A percentile compares a stretch with the other conserved stretches of the same genome.
Evolutionary conservation across 371 early-diverging fungal species (phyloP).

Genomic region (Funneliformis caledonium): DNA sequence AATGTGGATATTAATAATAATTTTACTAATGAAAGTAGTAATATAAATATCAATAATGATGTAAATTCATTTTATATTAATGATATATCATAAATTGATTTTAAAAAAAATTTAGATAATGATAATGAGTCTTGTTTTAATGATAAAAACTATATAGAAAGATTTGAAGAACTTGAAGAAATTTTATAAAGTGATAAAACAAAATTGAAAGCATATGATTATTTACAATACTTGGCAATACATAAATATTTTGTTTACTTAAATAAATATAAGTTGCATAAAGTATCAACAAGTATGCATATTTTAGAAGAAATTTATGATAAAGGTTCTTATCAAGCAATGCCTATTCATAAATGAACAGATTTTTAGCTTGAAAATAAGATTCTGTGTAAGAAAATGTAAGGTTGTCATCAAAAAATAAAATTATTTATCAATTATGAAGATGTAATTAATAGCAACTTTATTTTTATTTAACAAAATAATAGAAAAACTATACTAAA

Average conservation of each 20-base stretch:
- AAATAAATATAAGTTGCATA: background rate
- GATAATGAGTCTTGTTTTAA: background rate
- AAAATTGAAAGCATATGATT: background rate
- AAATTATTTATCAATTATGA: conserved; percentile 11
- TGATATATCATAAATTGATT: no score
- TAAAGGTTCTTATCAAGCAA: no score
- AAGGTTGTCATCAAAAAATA: conserved; percentile 2
- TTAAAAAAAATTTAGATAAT: background rate
- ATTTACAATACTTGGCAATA: background rate
- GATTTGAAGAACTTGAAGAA: background rate
- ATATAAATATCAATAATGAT: no score
- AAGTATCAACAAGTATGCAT: background rate
- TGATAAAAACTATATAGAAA: no score
- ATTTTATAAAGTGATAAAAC: background rate
- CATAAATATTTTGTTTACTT: background rate
- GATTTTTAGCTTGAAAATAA: background rate
- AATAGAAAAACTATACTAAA: no score
- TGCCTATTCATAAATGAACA: background rate
- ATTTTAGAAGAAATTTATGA: no score
- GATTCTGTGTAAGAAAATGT: background rate
- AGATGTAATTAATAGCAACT: no score
- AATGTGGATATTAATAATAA: no score
- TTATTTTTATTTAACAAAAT: no score
- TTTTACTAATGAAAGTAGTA: no score
- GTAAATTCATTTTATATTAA: no score